Evolutionary conservation across 257 asterid genomes (phyloP), one percentile per base, ranked within the genome.

Genomic region (Solanum ossicruentum): DNA sequence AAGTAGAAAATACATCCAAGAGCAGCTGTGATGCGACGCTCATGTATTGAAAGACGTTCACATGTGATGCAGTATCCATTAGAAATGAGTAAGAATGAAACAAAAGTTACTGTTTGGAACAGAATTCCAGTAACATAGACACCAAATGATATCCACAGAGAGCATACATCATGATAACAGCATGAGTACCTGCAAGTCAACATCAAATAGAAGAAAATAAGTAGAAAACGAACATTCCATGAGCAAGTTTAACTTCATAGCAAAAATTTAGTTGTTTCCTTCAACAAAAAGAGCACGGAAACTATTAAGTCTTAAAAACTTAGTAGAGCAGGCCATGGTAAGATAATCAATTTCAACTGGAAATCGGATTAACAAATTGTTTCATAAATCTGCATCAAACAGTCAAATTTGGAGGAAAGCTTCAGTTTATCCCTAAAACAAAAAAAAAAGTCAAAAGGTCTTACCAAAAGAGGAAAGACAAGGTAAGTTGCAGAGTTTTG

Each of bases 121-220:
- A 94, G 90, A 2, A 93, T 88, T 85, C 99, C 98, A 15, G 90
- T 91, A 85, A 96, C 90, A 56, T 93, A 96, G 41, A 91, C 98
- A 71, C 99, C 99, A 58, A 96, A 96, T 21, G 99, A 94, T 91
- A 96, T 87, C 99, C 98, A 94, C 66, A 96, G 88, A 2, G 99
- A 96, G 92, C 99, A 94, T 13, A 90, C 72, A 11, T 92, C 86
- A 15, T 87, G 80, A 73, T 92, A 86, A 81, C 88, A 90, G 88
- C 97, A 96, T 10, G 99, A 91, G 65, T 91, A 88, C 99, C 99
- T 96, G 91, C 87, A 86, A 85, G 18, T 43, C 55, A 75, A 66
- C 36, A 17, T 20, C 78, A 12, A 85, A 39, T 41, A 26, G 3
- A 18, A 28, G 23, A 71, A 47, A 2, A 9, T 51, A 55, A 41